Evolutionary conservation across 2,329 filamentous ascomycete genomes (phyloP).

Genomic region (Cordyceps cateniannulata): DNA sequence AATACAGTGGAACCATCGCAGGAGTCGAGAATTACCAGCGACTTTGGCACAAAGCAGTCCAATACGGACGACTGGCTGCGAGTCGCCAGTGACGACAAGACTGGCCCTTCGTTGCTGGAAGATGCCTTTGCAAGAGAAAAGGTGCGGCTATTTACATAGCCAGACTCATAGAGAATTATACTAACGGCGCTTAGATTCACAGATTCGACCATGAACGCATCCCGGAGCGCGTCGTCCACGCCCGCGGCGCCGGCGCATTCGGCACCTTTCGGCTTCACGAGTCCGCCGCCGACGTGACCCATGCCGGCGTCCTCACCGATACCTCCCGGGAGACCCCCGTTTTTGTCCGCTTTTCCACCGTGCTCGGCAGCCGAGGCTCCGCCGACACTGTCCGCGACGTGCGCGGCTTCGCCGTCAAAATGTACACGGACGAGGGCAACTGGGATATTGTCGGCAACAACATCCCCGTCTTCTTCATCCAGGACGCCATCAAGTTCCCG

Average conservation of each 20-base stretch:
- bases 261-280: slow-evolving; percentile 63
- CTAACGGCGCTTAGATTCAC: slow-evolving; percentile 45
- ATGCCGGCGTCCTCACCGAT: slow-evolving; percentile 53
- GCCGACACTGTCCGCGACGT: slow-evolving; percentile 81
- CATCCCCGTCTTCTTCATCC: slow-evolving; percentile 70
- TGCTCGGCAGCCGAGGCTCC: slow-evolving; percentile 66
- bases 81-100: slow-evolving; percentile 53
- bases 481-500: slow-evolving; percentile 69
- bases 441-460: slow-evolving; percentile 72
- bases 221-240: slow-evolving; percentile 63
- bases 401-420: slow-evolving; percentile 63
- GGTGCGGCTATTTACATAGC: slow-evolving; percentile 33
- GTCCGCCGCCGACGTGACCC: slow-evolving; percentile 60
- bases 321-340: slow-evolving; percentile 57
- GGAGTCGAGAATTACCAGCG: slow-evolving; percentile 61
- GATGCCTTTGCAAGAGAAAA: slow-evolving; percentile 69
- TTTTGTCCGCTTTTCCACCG: slow-evolving; percentile 73
- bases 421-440: slow-evolving; percentile 70
- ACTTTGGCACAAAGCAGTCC: slow-evolving; percentile 67
- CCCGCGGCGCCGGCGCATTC: slow-evolving; percentile 62
- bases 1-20: slow-evolving; percentile 53
- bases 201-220: slow-evolving; percentile 63
- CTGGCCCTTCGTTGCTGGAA: slow-evolving; percentile 63
- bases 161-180: background rate
- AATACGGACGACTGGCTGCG: slow-evolving; percentile 76